Conservation (phyloP, 768 basidiomycete species). For the Tricholoma bakamatsutake region DNA sequence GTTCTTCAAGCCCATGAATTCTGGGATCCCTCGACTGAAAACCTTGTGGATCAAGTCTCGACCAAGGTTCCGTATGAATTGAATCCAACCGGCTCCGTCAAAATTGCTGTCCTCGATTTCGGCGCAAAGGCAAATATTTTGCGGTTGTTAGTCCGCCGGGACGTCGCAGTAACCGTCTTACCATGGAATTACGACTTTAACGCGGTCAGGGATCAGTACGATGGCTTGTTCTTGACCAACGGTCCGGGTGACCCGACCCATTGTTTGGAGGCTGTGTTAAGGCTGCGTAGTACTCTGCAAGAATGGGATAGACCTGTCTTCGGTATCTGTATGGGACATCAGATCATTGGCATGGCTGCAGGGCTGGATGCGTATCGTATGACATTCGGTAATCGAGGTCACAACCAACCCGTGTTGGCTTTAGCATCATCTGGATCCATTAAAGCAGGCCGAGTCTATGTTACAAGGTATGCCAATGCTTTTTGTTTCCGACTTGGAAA, state of each 20-base stretch:
- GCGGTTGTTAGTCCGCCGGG: conserved; percentile 86
- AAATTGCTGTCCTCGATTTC: conserved; percentile 94
- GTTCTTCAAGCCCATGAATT: conserved; percentile 66
- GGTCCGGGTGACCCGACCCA: conserved; percentile 93
- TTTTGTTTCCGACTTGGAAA: not conserved
- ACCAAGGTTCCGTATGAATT: conserved; percentile 79
- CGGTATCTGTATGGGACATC: conserved; percentile 99
- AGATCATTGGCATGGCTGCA: conserved; percentile 96
- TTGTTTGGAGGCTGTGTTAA: conserved; percentile 78
- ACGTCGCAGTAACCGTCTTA: conserved; percentile 88
- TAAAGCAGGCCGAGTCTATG: conserved; percentile 93
- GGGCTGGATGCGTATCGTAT: conserved; percentile 96
- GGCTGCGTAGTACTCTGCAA: conserved; percentile 72
- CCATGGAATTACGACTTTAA: conserved; percentile 99
- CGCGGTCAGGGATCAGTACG: conserved; percentile 79
- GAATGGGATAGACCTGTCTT: conserved; percentile 96
- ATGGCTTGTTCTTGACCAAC: conserved; percentile 94
- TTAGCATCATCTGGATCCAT: conserved; percentile 91
- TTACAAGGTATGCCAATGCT: conserved; percentile 64
- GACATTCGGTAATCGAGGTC: conserved; percentile 99
- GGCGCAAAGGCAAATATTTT: conserved; percentile 97
- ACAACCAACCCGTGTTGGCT: conserved; percentile 97
- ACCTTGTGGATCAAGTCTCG: conserved; percentile 91
- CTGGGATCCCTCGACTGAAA: conserved; percentile 90
- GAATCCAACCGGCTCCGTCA: conserved; percentile 82